phyloP scores from a whole-genome alignment of 495 filamentous ascomycete genomes.

The Penicillium arizonense region DNA sequence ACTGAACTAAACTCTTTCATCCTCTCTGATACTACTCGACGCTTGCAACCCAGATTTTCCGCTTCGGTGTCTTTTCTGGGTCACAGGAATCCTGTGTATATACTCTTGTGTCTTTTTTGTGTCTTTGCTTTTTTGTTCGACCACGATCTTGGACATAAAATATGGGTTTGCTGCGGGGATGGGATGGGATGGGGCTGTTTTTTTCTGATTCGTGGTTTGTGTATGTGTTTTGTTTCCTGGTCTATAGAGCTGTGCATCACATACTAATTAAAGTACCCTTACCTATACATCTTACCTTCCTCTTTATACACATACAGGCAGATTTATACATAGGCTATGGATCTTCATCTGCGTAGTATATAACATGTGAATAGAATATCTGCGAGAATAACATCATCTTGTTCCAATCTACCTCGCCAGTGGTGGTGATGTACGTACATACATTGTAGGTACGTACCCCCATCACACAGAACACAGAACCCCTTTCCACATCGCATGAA shows the following conservation, averaged over 20 bases:
- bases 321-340: no score
- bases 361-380: no score
- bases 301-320: no score
- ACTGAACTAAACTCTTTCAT: neutral
- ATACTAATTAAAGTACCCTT: conserved; percentile 17
- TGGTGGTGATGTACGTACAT: no score
- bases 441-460: no score
- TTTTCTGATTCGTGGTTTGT: neutral
- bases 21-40: conserved; percentile 3
- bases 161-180: neutral
- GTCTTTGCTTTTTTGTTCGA: conserved; percentile 1
- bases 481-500: neutral
- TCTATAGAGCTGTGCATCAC: conserved; percentile 15
- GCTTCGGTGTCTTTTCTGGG: neutral
- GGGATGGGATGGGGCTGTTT: no score
- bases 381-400: no score
- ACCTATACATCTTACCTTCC: neutral
- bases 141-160: conserved; percentile 14
- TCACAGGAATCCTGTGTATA: conserved; percentile 10
- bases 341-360: no score
- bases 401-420: no score
- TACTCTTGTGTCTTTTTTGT: conserved; percentile 6
- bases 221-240: neutral
- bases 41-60: conserved; percentile 1
- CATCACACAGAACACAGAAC: no score